Evolutionary conservation across 768 basidiomycete species (phyloP).

Genomic region (Agrocybe praecox): DNA sequence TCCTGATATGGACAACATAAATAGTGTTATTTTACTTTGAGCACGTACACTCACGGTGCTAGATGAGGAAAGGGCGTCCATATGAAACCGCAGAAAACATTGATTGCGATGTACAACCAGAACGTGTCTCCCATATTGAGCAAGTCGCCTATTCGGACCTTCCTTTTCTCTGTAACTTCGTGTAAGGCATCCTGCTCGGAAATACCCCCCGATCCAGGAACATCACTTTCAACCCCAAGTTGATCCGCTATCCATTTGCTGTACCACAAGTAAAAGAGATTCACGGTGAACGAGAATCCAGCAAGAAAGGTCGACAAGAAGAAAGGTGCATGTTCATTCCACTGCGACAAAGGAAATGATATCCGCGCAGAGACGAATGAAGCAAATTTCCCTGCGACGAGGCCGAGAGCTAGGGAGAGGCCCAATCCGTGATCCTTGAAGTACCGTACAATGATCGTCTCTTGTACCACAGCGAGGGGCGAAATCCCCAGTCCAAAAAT

Average conservation of each 20-base stretch:
- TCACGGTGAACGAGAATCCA: slow-evolving; percentile 13
- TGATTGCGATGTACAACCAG: slow-evolving; percentile 14
- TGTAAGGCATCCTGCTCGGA: slow-evolving; percentile 8
- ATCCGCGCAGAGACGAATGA: slow-evolving; percentile 11
- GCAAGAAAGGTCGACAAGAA: slow-evolving; percentile 9
- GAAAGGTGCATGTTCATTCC: slow-evolving; percentile 13
- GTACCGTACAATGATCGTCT: slow-evolving; percentile 12
- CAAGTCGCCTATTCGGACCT: slow-evolving; percentile 5
- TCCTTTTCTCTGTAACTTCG: slow-evolving; percentile 7
- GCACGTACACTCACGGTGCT: slow-evolving; percentile 8
- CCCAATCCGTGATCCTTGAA: slow-evolving; percentile 14
- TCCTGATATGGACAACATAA: not conserved
- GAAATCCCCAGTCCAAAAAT: slow-evolving; percentile 13
- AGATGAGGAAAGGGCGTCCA: slow-evolving; percentile 13
- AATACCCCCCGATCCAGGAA: not conserved
- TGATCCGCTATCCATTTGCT: slow-evolving; percentile 10
- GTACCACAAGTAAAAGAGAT: slow-evolving; percentile 12
- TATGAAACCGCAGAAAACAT: slow-evolving; percentile 13
- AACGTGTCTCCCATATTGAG: slow-evolving; percentile 13
- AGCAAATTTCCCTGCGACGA: slow-evolving; percentile 9
- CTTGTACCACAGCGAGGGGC: slow-evolving; percentile 14
- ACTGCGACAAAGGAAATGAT: slow-evolving; percentile 12
- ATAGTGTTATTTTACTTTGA: too few relatives aligned
- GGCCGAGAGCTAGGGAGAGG: slow-evolving; percentile 13
- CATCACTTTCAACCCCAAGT: slow-evolving; percentile 2